phyloP scores from a whole-genome alignment of 192 early-diverging fungal species.

The Entomortierella chlamydospora region DNA sequence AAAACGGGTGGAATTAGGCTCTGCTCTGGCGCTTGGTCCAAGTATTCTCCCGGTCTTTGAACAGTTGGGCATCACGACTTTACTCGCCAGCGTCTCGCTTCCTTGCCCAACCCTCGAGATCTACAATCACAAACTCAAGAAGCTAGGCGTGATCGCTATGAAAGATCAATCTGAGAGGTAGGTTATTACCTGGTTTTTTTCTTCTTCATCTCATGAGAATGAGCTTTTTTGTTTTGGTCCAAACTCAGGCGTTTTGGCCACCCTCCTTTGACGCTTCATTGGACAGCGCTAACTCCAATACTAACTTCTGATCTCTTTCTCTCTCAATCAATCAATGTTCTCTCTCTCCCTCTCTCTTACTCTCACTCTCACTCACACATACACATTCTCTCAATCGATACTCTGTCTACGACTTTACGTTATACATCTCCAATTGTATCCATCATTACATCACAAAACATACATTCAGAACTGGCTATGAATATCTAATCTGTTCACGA shows the following conservation, averaged over 20 bases:
- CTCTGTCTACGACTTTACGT: background rate
- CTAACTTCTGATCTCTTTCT: too few species aligned
- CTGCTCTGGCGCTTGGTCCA: conserved; percentile 6
- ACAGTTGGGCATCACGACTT: conserved; percentile 1
- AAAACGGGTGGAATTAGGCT: too few species aligned
- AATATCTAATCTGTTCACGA: conserved; percentile 9
- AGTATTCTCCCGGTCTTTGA: conserved; percentile 15
- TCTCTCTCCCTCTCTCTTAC: background rate
- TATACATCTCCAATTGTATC: background rate
- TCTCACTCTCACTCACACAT: background rate
- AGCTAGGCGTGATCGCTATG: conserved; percentile 1
- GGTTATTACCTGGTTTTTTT: background rate
- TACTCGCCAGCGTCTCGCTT: conserved; percentile 5
- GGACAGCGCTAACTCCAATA: too few species aligned
- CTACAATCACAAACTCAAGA: conserved; percentile 10
- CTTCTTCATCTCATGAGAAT: background rate
- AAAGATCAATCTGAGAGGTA: conserved; percentile 5
- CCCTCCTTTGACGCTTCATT: too few species aligned
- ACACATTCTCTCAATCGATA: background rate
- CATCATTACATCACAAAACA: background rate
- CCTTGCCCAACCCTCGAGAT: conserved; percentile 1
- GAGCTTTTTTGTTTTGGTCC: background rate
- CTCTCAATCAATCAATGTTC: too few species aligned
- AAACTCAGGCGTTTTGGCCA: background rate
- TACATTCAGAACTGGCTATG: conserved; percentile 12